Evolutionary conservation across 2,329 filamentous ascomycete species (phyloP).

Genomic region (Botrytis paeoniae): DNA sequence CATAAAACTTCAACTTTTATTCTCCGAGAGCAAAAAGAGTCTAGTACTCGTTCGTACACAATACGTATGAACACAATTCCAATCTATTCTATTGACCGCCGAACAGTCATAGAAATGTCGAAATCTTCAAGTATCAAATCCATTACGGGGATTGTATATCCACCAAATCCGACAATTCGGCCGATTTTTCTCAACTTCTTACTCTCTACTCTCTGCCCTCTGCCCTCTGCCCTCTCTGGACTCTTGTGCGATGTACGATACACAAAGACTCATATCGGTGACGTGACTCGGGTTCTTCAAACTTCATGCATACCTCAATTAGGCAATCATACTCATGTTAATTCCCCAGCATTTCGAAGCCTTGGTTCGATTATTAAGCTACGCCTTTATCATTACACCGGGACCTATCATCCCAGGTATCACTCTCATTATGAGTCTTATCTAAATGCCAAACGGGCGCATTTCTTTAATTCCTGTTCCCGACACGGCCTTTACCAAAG

Average conservation of each 20-base stretch:
- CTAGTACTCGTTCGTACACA: not conserved
- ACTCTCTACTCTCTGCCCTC: not conserved
- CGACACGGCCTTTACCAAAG: conserved; percentile 8
- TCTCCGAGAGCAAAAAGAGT: not conserved
- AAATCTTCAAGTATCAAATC: not conserved
- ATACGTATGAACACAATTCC: not conserved
- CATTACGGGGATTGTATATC: not conserved
- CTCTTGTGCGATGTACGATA: not conserved
- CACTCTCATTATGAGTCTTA: not conserved
- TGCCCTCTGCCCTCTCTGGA: not conserved
- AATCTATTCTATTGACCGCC: not conserved
- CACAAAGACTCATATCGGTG: not conserved
- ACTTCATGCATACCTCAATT: not conserved
- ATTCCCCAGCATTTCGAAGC: not conserved
- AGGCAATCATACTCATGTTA: not conserved
- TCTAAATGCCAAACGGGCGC: not conserved
- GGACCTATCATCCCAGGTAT: not conserved
- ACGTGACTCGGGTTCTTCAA: not conserved
- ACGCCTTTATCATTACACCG: not conserved
- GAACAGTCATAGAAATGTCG: conserved; percentile 7
- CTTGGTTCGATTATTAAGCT: not conserved
- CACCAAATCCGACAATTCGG: not conserved
- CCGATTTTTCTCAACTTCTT: not conserved
- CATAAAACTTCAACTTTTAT: not conserved
- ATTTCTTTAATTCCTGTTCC: not conserved